phyloP scores from a whole-genome alignment of 148 eudicot genomes.

The Fagopyrum homotropicum region DNA sequence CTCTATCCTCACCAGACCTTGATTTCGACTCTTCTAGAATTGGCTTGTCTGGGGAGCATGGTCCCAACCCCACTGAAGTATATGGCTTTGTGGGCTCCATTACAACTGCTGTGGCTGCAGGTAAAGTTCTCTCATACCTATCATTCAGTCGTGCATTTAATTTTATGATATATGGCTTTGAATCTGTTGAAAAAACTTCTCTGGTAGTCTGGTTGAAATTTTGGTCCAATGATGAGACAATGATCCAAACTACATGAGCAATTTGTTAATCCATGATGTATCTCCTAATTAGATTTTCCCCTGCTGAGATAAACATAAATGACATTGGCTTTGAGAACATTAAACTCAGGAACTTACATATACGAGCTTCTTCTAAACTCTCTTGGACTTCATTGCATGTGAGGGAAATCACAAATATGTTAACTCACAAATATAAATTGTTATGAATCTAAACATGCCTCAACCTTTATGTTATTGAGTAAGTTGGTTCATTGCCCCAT shows the following conservation, averaged over 20 bases:
- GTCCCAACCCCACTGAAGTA: slow-evolving; percentile 83
- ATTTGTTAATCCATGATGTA: not conserved
- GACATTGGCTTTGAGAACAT: not conserved
- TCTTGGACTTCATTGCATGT: no score
- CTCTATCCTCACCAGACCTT: slow-evolving; percentile 29
- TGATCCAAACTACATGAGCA: not conserved
- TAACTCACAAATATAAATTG: no score
- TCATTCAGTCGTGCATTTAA: not conserved
- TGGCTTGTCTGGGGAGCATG: slow-evolving; percentile 74
- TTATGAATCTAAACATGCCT: no score
- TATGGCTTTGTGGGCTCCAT: slow-evolving; percentile 93
- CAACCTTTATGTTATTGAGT: not conserved
- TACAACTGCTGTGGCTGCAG: slow-evolving; percentile 76
- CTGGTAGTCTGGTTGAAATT: no score
- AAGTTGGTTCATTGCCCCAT: not conserved
- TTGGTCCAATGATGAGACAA: not conserved
- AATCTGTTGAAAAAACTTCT: not conserved
- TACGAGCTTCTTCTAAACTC: no score
- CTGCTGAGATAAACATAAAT: not conserved
- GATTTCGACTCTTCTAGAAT: slow-evolving; percentile 44
- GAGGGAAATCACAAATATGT: no score
- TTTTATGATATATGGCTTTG: not conserved
- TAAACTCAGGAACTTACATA: no score
- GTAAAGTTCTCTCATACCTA: slow-evolving; percentile 19
- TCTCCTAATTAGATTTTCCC: not conserved